Evolutionary conservation across 139 green algal genomes (phyloP).

Genomic region (Picochlorum sp.): DNA sequence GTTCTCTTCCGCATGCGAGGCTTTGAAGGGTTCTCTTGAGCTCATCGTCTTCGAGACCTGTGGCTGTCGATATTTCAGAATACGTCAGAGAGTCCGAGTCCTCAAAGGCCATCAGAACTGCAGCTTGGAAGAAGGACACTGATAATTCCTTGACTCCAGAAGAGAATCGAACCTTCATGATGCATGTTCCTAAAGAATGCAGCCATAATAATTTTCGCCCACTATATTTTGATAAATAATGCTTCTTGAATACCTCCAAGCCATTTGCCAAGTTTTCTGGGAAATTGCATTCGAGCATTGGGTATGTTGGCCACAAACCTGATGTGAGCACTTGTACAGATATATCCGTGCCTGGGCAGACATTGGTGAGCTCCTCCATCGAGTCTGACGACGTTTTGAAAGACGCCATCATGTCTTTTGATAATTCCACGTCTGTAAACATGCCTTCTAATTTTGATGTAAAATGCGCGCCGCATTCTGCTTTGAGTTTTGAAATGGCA

Average conservation of each 20-base stretch:
- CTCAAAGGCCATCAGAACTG: constrained; percentile 96
- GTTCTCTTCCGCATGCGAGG: constrained; percentile 77
- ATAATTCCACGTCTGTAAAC: constrained; percentile 86
- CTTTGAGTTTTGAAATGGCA: constrained; percentile 93
- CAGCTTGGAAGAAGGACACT: constrained; percentile 81
- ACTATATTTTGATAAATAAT: constrained; percentile 90
- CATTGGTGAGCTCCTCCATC: neutral
- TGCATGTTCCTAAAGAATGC: constrained; percentile 70
- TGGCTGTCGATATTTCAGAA: constrained; percentile 53
- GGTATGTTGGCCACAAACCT: constrained; percentile 93
- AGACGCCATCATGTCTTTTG: constrained; percentile 60
- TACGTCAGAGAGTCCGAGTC: constrained; percentile 62
- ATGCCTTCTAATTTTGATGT: constrained; percentile 98
- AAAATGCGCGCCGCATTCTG: constrained; percentile 93
- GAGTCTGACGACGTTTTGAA: constrained; percentile 42
- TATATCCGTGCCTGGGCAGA: constrained; percentile 66
- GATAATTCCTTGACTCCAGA: constrained; percentile 87
- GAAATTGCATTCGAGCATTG: constrained; percentile 68
- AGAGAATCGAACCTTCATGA: constrained; percentile 73
- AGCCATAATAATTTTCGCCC: constrained; percentile 90
- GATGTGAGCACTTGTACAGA: constrained; percentile 85
- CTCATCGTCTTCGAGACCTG: constrained; percentile 72
- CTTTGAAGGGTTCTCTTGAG: constrained; percentile 83
- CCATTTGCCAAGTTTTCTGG: constrained; percentile 62
- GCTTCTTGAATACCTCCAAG: constrained; percentile 74